Evolutionary conservation across 208 protist genomes (phyloP), one percentile per base, ranked within the genome.

Genomic region (Borovskyia barvae): DNA sequence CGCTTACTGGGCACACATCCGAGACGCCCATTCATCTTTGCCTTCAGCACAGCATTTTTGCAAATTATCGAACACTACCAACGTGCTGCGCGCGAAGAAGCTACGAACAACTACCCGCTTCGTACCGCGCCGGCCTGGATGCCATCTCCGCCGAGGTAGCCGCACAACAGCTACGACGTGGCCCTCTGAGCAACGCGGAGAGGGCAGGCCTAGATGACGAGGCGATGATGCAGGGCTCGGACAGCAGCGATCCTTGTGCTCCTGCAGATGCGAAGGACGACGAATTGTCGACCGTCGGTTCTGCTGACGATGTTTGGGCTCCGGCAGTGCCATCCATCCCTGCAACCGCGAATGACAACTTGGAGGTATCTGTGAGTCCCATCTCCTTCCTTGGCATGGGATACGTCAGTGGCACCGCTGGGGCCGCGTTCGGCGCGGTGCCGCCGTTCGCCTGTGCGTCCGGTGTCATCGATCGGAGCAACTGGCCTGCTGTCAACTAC

Each of bases 31-130:
- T 53, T 4, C 3, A 26, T 9, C 48, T 71, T 24, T 17, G 39
- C 22, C 14, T 71, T 5, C 32, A 40, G 9, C 55, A 71, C 49
- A 63, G 58, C 64, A 77, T 86, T 3, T 92, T 75, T 48, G 75
- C 79, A 8, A 92, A 92, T 63, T 92, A 78, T 65, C 43, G 71
- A 17, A 77, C 76, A 29, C 45, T 75, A 14, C 76, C 85, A 2
- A 28, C 82, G 26, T 66, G 50, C 17, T 75, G 56, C 54, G 64
- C 53, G 4, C 53, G 49, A 14, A 43, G 12, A 28, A 85, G 68
- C 11, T 79, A 81, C 40, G 76, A 80, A 60, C 53, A 62, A 37
- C 60, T 92, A 8, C 70, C 69, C 12, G 49, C 39, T 43, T 59
- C 26, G 11, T 73, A 81, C 39, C 85, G 87, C 33, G 68, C 74